phyloP scores from a whole-genome alignment of 2,329 filamentous ascomycete species.

The Delphinella strobiligena region DNA sequence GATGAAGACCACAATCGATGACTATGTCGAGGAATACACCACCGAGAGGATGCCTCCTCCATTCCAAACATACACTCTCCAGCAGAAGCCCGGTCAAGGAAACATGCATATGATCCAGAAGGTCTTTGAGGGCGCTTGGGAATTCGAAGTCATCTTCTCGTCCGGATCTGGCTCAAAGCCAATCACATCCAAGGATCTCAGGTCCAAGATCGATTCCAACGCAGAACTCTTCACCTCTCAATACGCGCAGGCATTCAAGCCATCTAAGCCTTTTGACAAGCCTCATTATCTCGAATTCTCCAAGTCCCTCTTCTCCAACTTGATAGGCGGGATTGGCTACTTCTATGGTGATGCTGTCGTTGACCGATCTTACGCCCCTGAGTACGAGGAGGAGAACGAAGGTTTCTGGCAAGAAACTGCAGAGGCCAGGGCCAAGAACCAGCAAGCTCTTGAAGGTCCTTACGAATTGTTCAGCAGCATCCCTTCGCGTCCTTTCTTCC shows the following conservation, averaged over 20 bases:
- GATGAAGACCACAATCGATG: constrained; percentile 52
- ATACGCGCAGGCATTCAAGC: constrained; percentile 60
- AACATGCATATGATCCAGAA: constrained; percentile 88
- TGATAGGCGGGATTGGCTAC: constrained; percentile 88
- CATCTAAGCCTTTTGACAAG: constrained; percentile 60
- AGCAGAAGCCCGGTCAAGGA: constrained; percentile 54
- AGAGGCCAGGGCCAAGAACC: constrained; percentile 57
- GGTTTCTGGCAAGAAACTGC: constrained; percentile 91
- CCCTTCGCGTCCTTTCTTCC: constrained; percentile 91
- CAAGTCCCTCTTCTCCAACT: constrained; percentile 84
- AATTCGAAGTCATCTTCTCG: constrained; percentile 84
- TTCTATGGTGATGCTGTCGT: constrained; percentile 83
- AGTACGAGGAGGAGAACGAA: constrained; percentile 91
- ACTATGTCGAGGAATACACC: constrained; percentile 45
- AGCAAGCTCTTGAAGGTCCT: constrained; percentile 64
- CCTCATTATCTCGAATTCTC: constrained; percentile 68
- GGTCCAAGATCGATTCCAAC: constrained; percentile 53
- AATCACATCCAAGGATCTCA: constrained; percentile 45
- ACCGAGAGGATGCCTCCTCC: constrained; percentile 64
- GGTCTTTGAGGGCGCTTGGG: constrained; percentile 77
- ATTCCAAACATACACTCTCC: constrained; percentile 71
- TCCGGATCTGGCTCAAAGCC: constrained; percentile 46
- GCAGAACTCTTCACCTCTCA: constrained; percentile 60
- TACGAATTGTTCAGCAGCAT: constrained; percentile 84
- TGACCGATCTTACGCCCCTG: constrained; percentile 79